Evolutionary conservation across 768 basidiomycete species (phyloP).

Genomic region (Boletus patriciae): DNA sequence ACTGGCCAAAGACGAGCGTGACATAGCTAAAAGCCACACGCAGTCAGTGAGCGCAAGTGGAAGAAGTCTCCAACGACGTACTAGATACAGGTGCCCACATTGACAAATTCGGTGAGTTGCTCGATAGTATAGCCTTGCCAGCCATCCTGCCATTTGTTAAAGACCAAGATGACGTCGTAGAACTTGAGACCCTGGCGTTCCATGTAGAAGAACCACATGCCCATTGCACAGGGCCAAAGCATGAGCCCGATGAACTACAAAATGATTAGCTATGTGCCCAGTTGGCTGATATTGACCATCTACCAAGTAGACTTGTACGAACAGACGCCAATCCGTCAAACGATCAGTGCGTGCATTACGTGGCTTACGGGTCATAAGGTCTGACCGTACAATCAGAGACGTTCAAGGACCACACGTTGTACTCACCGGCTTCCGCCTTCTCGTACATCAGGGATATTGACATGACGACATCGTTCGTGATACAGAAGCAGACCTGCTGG

Average conservation of each 20-base stretch:
- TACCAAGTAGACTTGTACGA: constrained; percentile 50
- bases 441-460: constrained; percentile 52
- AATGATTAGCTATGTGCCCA: constrained; percentile 1
- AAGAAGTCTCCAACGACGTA: constrained; percentile 25
- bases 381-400: constrained; percentile 16
- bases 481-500: constrained; percentile 55
- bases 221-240: constrained; percentile 46
- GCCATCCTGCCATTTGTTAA: constrained; percentile 39
- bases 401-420: background rate
- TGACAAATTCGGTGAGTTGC: constrained; percentile 37
- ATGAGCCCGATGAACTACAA: constrained; percentile 43
- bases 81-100: constrained; percentile 45
- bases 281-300: constrained; percentile 9
- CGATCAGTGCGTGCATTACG: constrained; percentile 49
- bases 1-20: constrained; percentile 34
- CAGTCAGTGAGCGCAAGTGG: background rate
- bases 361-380: constrained; percentile 49
- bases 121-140: constrained; percentile 33
- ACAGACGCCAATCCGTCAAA: constrained; percentile 48
- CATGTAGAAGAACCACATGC: constrained; percentile 43
- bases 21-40: constrained; percentile 33
- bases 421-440: constrained; percentile 47
- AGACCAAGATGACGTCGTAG: constrained; percentile 39
- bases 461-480: constrained; percentile 51
- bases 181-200: constrained; percentile 34